phyloP scores from a whole-genome alignment of 768 basidiomycete genomes.

The Fibroporia radiculosa region DNA sequence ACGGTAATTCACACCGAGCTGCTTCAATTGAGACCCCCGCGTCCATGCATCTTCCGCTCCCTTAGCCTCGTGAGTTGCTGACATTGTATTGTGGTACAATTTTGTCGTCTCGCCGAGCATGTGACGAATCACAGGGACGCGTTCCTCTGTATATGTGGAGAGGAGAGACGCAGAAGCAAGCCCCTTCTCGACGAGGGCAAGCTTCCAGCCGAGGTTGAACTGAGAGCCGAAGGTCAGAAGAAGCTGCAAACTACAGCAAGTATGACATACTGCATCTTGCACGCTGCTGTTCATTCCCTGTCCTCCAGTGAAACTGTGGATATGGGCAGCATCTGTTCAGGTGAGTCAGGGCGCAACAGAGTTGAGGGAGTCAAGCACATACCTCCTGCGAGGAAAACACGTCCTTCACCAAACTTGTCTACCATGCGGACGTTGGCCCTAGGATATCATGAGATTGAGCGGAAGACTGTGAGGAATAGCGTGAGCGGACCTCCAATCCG shows the following conservation, averaged over 20 bases:
- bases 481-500: conserved; percentile 1
- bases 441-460: too few species aligned
- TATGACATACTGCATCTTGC: conserved; percentile 17
- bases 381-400: conserved; percentile 36
- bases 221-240: background rate
- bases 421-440: conserved; percentile 45
- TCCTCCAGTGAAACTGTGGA: conserved; percentile 36
- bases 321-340: conserved; percentile 39
- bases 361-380: background rate
- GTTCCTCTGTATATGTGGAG: conserved; percentile 16
- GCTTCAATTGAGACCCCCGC: conserved; percentile 17
- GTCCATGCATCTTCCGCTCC: background rate
- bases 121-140: conserved; percentile 21
- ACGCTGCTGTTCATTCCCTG: conserved; percentile 25
- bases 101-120: conserved; percentile 20
- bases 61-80: background rate
- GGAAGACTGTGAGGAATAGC: too few species aligned
- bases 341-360: background rate
- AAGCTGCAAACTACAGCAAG: background rate
- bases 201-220: conserved; percentile 25
- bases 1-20: conserved; percentile 48
- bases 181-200: conserved; percentile 22
- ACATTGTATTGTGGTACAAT: conserved; percentile 3
- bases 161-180: conserved; percentile 19
- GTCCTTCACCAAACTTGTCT: conserved; percentile 30